These are phyloP conservation scores for Epichloe typhina DNA, from an alignment of 2,329 filamentous ascomycete genomes.

Conservation along the genomic window DNA sequence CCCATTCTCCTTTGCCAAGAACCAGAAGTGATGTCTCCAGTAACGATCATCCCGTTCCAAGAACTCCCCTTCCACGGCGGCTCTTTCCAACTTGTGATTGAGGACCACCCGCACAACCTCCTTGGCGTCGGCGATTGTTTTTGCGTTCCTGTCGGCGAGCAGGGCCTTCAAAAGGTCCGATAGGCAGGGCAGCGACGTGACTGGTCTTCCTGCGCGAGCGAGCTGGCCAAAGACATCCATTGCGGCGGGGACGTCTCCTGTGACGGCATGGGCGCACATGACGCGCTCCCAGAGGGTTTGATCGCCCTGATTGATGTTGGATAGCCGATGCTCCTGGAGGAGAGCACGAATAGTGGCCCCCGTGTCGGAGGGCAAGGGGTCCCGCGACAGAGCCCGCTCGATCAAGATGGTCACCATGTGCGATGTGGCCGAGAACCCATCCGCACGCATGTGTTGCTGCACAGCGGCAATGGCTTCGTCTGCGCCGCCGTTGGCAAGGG, in stretches of 20 bases:
- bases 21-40: slow-evolving; percentile 39
- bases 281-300: slow-evolving; percentile 57
- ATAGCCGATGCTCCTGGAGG: slow-evolving; percentile 41
- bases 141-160: slow-evolving; percentile 10
- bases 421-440: slow-evolving; percentile 39
- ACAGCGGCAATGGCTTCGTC: slow-evolving; percentile 44
- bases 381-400: slow-evolving; percentile 48
- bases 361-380: slow-evolving; percentile 42
- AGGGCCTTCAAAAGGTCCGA: slow-evolving; percentile 27
- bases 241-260: slow-evolving; percentile 36
- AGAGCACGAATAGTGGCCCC: slow-evolving; percentile 38
- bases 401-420: slow-evolving; percentile 66
- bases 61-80: slow-evolving; percentile 6
- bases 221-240: slow-evolving; percentile 35
- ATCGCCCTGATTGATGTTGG: slow-evolving; percentile 29
- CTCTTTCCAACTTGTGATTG: slow-evolving; percentile 14
- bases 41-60: slow-evolving; percentile 17
- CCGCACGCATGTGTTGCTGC: slow-evolving; percentile 45
- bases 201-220: slow-evolving; percentile 22
- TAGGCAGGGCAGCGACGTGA: slow-evolving; percentile 30
- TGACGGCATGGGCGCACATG: slow-evolving; percentile 50
- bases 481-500: slow-evolving; percentile 23
- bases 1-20: slow-evolving; percentile 26
- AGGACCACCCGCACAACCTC: slow-evolving; percentile 20
- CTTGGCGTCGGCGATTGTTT: slow-evolving; percentile 16